A percentile compares a stretch with the other conserved stretches of the same genome.
phyloP scores from a whole-genome alignment of 2,329 filamentous ascomycete species.

The Aaosphaeria pasadenensis region DNA sequence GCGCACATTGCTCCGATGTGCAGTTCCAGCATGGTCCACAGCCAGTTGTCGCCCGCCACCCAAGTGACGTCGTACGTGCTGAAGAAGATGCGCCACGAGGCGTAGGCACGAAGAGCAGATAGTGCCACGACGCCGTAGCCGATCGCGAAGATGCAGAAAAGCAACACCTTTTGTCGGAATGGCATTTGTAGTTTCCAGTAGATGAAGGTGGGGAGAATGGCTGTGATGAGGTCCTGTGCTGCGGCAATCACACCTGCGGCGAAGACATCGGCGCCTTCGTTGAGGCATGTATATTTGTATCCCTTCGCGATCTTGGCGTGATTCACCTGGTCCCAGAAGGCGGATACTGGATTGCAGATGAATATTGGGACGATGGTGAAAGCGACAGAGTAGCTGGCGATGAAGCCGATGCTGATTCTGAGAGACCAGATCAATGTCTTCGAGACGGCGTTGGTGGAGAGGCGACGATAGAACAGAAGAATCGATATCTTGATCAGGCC shows the following conservation, averaged over 20 bases:
- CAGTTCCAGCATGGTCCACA: conserved; percentile 21
- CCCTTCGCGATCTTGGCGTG: conserved; percentile 12
- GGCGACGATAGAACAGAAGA: conserved; percentile 28
- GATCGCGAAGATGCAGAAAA: conserved; percentile 2
- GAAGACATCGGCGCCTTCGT: conserved; percentile 30
- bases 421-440: conserved; percentile 20
- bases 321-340: conserved; percentile 29
- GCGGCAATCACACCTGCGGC: conserved; percentile 24
- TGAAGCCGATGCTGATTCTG: conserved; percentile 25
- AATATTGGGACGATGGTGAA: conserved; percentile 25
- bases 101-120: background rate
- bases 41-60: conserved; percentile 17
- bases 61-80: conserved; percentile 29
- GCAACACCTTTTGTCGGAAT: conserved; percentile 23
- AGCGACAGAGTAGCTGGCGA: conserved; percentile 21
- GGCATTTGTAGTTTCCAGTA: conserved; percentile 31
- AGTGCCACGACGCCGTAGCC: background rate
- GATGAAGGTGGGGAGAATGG: conserved; percentile 27
- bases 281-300: conserved; percentile 27
- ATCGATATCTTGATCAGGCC: conserved; percentile 34
- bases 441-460: conserved; percentile 24
- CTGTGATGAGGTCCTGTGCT: conserved; percentile 27
- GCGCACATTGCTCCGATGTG: conserved; percentile 30
- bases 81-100: conserved; percentile 24
- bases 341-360: conserved; percentile 26